A percentile compares a stretch with the other conserved stretches of the same genome.
These are phyloP conservation scores for Endocarpon pusillum DNA, from an alignment of 495 filamentous ascomycete species.

Conservation along the genomic window DNA sequence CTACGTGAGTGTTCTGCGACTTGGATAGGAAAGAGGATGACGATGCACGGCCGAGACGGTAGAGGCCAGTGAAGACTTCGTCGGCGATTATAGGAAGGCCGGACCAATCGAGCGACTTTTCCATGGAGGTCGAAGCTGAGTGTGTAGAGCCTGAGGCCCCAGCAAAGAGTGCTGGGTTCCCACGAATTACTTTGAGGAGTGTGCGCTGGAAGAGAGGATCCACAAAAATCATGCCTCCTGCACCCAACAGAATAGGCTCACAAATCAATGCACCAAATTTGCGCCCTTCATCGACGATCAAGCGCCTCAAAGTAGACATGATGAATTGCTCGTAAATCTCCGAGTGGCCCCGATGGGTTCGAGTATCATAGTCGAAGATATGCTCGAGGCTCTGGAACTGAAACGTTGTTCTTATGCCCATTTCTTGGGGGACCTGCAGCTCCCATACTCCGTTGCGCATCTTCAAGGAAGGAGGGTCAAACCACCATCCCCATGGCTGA, in stretches of 20 bases:
- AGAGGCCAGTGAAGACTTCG: constrained; percentile 69
- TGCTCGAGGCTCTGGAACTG: constrained; percentile 33
- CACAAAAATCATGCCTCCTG: constrained; percentile 64
- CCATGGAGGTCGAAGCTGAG: constrained; percentile 4
- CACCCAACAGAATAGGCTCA: constrained; percentile 59
- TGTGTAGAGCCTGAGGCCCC: too few species aligned
- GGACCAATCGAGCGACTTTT: constrained; percentile 31
- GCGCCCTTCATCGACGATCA: constrained; percentile 33
- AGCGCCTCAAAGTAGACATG: constrained; percentile 25
- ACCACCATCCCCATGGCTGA: constrained; percentile 53
- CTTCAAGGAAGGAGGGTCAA: constrained; percentile 52
- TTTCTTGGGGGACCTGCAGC: constrained; percentile 33
- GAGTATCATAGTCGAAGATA: constrained; percentile 41
- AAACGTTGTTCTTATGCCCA: constrained; percentile 27
- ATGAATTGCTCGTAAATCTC: constrained; percentile 42
- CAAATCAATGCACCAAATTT: constrained; percentile 60
- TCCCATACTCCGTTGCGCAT: constrained; percentile 46
- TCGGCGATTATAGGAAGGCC: constrained; percentile 63
- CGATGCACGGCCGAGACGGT: constrained; percentile 51
- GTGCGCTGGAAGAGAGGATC: constrained; percentile 63
- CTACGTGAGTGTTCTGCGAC: too few species aligned
- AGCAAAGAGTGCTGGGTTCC: constrained; percentile 31
- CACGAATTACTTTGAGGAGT: constrained; percentile 44
- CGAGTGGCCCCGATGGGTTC: constrained; percentile 24
- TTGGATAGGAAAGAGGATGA: constrained; percentile 51